Evolutionary conservation across 202 grass and related monocot species (phyloP).

Genomic region (Setaria viridis): DNA sequence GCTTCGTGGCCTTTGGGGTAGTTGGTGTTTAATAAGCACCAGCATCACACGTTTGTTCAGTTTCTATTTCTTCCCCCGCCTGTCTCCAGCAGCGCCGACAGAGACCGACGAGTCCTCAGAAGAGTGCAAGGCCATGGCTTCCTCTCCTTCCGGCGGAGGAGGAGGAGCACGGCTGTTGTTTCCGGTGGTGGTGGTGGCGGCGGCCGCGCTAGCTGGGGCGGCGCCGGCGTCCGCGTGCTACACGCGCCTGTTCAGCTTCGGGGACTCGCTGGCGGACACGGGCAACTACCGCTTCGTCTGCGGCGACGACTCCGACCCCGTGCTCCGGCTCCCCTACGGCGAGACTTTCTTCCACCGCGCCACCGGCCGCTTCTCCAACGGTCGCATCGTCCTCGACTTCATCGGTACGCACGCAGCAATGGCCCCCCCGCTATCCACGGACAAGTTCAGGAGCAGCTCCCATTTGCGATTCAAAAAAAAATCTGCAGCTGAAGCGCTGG

Average conservation of each 20-base stretch:
- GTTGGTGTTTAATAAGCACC: too few species aligned
- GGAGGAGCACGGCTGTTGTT: slow-evolving; percentile 4
- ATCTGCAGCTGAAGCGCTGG: slow-evolving; percentile 47
- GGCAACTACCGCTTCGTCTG: slow-evolving; percentile 58
- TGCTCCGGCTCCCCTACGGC: slow-evolving; percentile 57
- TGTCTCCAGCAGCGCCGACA: not conserved
- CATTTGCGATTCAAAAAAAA: too few species aligned
- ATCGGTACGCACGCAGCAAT: slow-evolving; percentile 40
- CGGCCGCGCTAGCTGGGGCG: not conserved
- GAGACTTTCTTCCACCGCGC: slow-evolving; percentile 65
- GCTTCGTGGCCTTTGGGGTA: too few species aligned
- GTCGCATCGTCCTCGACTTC: slow-evolving; percentile 68
- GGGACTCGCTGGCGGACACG: slow-evolving; percentile 81
- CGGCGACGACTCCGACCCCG: slow-evolving; percentile 43
- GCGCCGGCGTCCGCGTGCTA: slow-evolving; percentile 39
- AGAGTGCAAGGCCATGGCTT: slow-evolving; percentile 27
- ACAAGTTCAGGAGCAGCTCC: too few species aligned
- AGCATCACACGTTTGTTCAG: too few species aligned
- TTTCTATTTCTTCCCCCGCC: not conserved
- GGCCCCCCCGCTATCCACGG: too few species aligned
- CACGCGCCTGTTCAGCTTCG: slow-evolving; percentile 72
- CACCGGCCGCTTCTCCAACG: slow-evolving; percentile 69
- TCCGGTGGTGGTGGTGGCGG: not conserved
- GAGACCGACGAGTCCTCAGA: not conserved
- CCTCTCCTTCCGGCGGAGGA: slow-evolving; percentile 1